Conservation (phyloP, 495 filamentous ascomycete species). For the Tetracladium marchalianum region DNA sequence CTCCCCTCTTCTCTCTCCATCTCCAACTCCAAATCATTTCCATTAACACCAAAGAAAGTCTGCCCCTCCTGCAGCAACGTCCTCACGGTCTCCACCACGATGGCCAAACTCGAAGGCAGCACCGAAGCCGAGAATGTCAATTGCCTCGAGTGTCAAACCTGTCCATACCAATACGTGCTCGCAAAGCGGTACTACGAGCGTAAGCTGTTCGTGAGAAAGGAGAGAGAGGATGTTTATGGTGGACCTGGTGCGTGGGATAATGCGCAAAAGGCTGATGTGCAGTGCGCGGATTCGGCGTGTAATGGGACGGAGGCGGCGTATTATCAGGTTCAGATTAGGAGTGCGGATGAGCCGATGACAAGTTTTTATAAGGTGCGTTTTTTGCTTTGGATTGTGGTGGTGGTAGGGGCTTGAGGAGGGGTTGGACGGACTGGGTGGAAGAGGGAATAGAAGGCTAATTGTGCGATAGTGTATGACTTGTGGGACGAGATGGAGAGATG, state of each 20-base stretch:
- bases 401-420: not conserved
- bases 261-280: slow-evolving; percentile 65
- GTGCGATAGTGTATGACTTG: slow-evolving; percentile 46
- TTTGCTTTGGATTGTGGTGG: not conserved
- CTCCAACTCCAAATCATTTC: not conserved
- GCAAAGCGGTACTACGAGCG: slow-evolving; percentile 66
- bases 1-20: not conserved
- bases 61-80: slow-evolving; percentile 89
- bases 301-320: slow-evolving; percentile 74
- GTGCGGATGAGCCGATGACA: slow-evolving; percentile 98
- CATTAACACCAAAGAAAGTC: slow-evolving; percentile 33
- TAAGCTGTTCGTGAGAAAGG: slow-evolving; percentile 64
- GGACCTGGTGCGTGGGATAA: slow-evolving; percentile 83
- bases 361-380: slow-evolving; percentile 71
- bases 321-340: slow-evolving; percentile 94
- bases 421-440: slow-evolving; percentile 15
- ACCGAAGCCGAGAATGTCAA: slow-evolving; percentile 35
- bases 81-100: slow-evolving; percentile 46
- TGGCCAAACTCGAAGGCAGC: slow-evolving; percentile 27
- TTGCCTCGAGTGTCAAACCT: slow-evolving; percentile 86
- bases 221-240: slow-evolving; percentile 86
- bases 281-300: slow-evolving; percentile 71
- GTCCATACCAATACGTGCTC: slow-evolving; percentile 78
- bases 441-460: slow-evolving; percentile 14
- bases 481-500: slow-evolving; percentile 46